Evolutionary conservation across 768 basidiomycete genomes (phyloP).

Genomic region (Xerocomellus intermedius): DNA sequence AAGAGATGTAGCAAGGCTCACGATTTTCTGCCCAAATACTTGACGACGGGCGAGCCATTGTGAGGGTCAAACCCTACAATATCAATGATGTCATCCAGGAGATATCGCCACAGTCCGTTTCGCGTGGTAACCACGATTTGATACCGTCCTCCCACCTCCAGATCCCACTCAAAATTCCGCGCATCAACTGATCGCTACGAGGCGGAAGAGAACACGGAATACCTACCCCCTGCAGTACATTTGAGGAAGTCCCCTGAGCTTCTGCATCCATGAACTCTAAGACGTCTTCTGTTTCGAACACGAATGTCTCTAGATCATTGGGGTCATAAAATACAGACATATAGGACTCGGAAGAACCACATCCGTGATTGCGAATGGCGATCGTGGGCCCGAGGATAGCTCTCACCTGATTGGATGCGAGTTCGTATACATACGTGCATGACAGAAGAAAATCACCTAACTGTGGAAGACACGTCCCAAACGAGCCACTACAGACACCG

Average conservation of each 20-base stretch:
- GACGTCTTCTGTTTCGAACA: slow-evolving; percentile 7
- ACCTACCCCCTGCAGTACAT: slow-evolving; percentile 8
- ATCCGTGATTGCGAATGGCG: slow-evolving; percentile 9
- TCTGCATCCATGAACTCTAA: slow-evolving; percentile 6
- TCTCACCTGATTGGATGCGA: neutral
- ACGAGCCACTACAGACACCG: slow-evolving; percentile 14
- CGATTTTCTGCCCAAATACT: slow-evolving; percentile 8
- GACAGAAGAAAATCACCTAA: neutral
- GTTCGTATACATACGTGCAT: neutral
- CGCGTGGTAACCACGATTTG: slow-evolving; percentile 13
- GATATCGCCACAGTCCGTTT: slow-evolving; percentile 18
- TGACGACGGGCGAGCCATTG: slow-evolving; percentile 10
- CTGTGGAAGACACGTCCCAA: slow-evolving; percentile 8
- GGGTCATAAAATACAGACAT: slow-evolving; percentile 3
- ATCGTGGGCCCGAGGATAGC: slow-evolving; percentile 11
- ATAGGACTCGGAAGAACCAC: slow-evolving; percentile 7
- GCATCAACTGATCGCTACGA: neutral
- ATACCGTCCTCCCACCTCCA: slow-evolving; percentile 9
- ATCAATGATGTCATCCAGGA: slow-evolving; percentile 14
- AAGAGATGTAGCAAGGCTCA: neutral
- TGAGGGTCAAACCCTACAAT: slow-evolving; percentile 13
- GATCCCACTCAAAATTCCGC: slow-evolving; percentile 1
- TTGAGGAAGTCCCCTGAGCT: neutral
- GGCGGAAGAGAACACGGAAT: neutral
- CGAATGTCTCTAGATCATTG: slow-evolving; percentile 6